Base-by-base conservation (phyloP, 2,329 filamentous ascomycete species). In the Harringtonia aguacate region DNA sequence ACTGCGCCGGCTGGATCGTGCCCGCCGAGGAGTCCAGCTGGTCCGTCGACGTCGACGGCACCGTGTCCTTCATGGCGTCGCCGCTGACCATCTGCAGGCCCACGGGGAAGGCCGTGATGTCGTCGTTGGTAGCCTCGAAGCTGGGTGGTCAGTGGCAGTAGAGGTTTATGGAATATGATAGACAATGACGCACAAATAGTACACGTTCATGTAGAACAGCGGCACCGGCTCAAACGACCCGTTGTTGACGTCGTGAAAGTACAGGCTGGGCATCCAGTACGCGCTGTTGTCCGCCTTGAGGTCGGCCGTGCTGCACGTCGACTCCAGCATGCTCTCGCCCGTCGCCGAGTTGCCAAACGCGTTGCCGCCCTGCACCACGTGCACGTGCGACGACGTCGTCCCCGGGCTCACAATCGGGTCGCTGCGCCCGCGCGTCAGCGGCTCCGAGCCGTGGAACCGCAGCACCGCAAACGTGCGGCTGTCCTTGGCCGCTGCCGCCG, bases 201-300 rank as follows among this genome's bases (percentile, higher is more conserved):
- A 92, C 48, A 75, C 75, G 56, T 81, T 80, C 74, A 82, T 79
- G 58, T 86, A 86, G 55, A 81, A 79, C 48, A 84, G 64, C 36
- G 78, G 69, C 17, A 88, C 84, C 30, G 72, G 69, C 59, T 80
- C 75, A 52, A 86, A 77, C 41, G 70, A 72, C 39, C 74, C 75
- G 50, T 79, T 76, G 52, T 72, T 64, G 54, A 77, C 70, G 50
- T 83, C 73, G 52, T 70, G 65, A 62, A 81, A 87, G 63, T 80
- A 88, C 3, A 89, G 64, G 24, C 69, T 68, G 2, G 85, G 84
- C 45, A 80, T 78, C 85, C 85, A 89, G 68, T 90, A 89, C 61
- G 82, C 82, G 53, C 75, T 83, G 57, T 77, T 69, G 62, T 88
- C 84, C 44, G 75, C 75, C 53, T 72, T 77, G 57, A 85, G 69